Base-by-base conservation (phyloP, 1,139 yeast species). In the Meyerozyma smithsonii region DNA sequence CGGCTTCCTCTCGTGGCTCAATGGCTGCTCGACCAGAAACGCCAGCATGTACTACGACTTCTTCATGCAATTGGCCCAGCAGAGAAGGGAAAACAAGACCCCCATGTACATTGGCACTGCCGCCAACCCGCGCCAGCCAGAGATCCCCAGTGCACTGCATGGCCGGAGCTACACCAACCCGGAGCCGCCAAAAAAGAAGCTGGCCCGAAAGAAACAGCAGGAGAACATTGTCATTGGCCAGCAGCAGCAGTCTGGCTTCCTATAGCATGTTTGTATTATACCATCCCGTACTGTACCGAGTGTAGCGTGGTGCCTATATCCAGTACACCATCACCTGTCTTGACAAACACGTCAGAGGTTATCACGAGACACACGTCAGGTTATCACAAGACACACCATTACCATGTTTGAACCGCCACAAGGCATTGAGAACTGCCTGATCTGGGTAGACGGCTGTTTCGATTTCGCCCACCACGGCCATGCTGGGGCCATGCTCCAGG, bases 401-500 rank as follows among this genome's bases (percentile, higher is more conserved):
- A n/a, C 33, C 36, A 69, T 69, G 74, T 69, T 50, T 50, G 69
- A 58, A 45, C 54, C 69, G 50, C 76, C 76, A n/a, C 64, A 59
- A 39, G 77, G 73, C 16, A 70, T 71, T 36, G 74, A 69, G 42
- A 50, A 64, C 39, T 55, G 65, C 43, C 59, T 64, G 43, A 81
- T 89, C 46, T 92, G 97, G 98, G 80, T 92, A 32, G 98, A 92
- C 58, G 98, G 98, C 0, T 92, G 98, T 56, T 92, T 92, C 64
- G 98, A 92, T 59, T 92, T 92, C 65, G 88, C 95, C 30, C 98
- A 92, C 58, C 97, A 92, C 55, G 98, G 92, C 28, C 98, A 92
- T 54, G 95, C 97, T 1, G 97, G 97, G 16, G 98, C 97, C 19
- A 81, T 92, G 77, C 66, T 87, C 42, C 98, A 92, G 58, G 97